phyloP scores from a whole-genome alignment of 352 stramenopile genomes.

The Pythium monospermum region DNA sequence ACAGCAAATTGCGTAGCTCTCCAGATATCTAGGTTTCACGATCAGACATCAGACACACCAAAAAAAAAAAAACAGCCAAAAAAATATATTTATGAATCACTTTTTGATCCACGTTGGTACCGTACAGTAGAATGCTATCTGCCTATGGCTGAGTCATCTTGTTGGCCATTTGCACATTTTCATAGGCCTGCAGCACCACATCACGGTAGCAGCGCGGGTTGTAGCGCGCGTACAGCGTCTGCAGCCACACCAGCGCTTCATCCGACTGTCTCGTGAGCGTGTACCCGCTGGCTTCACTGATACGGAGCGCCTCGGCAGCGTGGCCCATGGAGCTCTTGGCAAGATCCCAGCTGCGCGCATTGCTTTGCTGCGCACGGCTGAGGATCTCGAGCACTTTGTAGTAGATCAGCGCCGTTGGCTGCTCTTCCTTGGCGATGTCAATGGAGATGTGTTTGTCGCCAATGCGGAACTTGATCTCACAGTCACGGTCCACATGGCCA shows the following conservation, averaged over 20 bases:
- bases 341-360: conserved; percentile 43
- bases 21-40: no score
- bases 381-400: conserved; percentile 59
- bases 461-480: conserved; percentile 60
- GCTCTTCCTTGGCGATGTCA: conserved; percentile 40
- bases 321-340: conserved; percentile 38
- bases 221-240: conserved; percentile 36
- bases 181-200: conserved; percentile 37
- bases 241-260: conserved; percentile 36
- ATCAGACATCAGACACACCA: no score
- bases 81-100: no score
- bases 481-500: conserved; percentile 43
- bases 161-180: conserved; percentile 25
- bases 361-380: conserved; percentile 32
- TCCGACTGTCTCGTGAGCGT: conserved; percentile 41
- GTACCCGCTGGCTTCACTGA: conserved; percentile 35
- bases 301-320: conserved; percentile 31
- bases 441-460: conserved; percentile 36
- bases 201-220: conserved; percentile 57
- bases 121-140: no score
- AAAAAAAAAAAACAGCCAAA: no score
- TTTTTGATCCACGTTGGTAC: no score
- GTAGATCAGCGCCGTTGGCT: conserved; percentile 25
- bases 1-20: conserved; percentile 1
- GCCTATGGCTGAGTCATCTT: conserved; percentile 26